These are phyloP conservation scores for Gynandropsis gynandra DNA, from an alignment of 345 rosid genomes.

Conservation along the genomic window DNA sequence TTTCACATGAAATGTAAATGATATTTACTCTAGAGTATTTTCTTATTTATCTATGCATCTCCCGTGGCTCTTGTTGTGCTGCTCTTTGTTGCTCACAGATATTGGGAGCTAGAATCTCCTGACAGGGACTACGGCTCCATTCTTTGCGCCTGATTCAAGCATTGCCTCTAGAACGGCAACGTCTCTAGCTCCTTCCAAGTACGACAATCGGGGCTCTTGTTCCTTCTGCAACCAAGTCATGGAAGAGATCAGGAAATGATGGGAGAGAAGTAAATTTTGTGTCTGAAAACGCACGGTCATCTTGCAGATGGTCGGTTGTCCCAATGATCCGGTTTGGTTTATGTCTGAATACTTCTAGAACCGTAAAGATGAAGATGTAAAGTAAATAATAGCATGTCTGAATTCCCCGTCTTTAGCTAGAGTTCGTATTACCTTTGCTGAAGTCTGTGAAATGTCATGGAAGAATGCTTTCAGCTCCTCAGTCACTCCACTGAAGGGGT, in stretches of 20 bases:
- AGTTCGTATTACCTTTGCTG: conserved; percentile 42
- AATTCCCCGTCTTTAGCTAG: too few species aligned
- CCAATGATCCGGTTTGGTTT: too few species aligned
- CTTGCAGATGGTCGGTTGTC: too few species aligned
- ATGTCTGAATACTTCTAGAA: too few species aligned
- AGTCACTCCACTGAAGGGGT: conserved; percentile 82
- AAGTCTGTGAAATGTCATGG: conserved; percentile 49
- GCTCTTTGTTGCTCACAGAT: background rate
- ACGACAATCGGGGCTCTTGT: conserved; percentile 66
- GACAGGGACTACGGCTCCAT: conserved; percentile 57
- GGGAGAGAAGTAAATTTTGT: background rate
- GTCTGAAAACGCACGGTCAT: background rate
- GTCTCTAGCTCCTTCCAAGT: conserved; percentile 84
- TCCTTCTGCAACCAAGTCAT: conserved; percentile 38
- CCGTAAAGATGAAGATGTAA: too few species aligned
- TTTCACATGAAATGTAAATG: too few species aligned
- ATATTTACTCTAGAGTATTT: too few species aligned
- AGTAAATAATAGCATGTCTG: too few species aligned
- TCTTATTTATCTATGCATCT: conserved; percentile 13
- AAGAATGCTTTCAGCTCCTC: conserved; percentile 80
- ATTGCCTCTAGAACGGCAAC: conserved; percentile 82
- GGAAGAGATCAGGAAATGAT: background rate
- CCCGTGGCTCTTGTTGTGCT: background rate
- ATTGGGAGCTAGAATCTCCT: conserved; percentile 36
- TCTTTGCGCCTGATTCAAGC: conserved; percentile 78